phyloP scores from a whole-genome alignment of 2,329 filamentous ascomycete species.

The Chalaropsis ovoidea region DNA sequence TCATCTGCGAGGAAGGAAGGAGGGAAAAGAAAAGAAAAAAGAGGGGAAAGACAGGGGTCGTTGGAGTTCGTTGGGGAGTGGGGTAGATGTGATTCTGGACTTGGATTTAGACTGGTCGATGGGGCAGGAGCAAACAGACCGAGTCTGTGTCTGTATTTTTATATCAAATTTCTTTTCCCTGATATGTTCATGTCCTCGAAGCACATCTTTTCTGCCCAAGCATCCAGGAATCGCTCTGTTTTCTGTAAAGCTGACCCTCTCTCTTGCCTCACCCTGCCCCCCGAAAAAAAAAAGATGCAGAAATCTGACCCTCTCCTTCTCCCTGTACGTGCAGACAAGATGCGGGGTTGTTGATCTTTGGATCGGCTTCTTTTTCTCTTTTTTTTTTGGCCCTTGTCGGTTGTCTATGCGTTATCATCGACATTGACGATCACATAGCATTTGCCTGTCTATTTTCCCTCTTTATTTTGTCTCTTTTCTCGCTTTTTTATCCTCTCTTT shows the following conservation, averaged over 20 bases:
- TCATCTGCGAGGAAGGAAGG: background rate
- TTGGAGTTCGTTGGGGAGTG: background rate
- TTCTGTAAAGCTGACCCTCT: background rate
- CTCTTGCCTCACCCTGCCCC: background rate
- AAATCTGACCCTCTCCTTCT: background rate
- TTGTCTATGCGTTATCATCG: slow-evolving; percentile 3
- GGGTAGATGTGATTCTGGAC: background rate
- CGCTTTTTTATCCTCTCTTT: slow-evolving; percentile 21
- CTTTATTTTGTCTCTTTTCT: slow-evolving; percentile 1
- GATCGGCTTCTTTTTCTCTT: background rate
- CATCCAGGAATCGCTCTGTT: too few relatives aligned
- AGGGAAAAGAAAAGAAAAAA: background rate
- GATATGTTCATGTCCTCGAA: too few relatives aligned
- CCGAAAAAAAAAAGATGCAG: background rate
- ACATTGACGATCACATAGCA: background rate
- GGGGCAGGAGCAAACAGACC: background rate
- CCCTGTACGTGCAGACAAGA: background rate
- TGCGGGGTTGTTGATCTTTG: background rate
- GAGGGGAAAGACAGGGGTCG: background rate
- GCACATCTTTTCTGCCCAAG: background rate
- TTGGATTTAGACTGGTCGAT: background rate
- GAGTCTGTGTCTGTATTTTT: too few relatives aligned
- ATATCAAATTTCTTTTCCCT: too few relatives aligned
- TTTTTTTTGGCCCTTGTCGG: slow-evolving; percentile 1
- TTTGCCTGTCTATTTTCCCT: slow-evolving; percentile 13